Percentiles rank a stretch among this genome's conserved stretches.
phyloP scores from a whole-genome alignment of 345 rosid genomes.

The Draba incana region DNA sequence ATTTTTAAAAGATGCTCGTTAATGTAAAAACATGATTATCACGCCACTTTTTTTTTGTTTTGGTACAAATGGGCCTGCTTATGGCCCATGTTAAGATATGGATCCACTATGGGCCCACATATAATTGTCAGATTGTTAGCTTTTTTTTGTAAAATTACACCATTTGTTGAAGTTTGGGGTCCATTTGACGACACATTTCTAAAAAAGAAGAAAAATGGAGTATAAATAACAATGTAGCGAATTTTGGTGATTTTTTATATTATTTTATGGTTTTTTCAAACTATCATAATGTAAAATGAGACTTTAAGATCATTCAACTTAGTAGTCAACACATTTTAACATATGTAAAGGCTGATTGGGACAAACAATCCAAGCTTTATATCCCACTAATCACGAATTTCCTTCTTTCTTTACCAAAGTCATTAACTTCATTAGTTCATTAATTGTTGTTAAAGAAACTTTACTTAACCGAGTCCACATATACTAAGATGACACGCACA shows the following conservation, averaged over 20 bases:
- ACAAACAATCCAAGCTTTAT: conserved; percentile 2
- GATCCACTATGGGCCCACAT: conserved; percentile 13
- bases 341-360: conserved; percentile 6
- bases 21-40: conserved; percentile 5
- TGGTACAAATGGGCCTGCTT: conserved; percentile 19
- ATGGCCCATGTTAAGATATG: conserved; percentile 10
- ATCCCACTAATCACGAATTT: conserved; percentile 28
- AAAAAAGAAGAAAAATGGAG: neutral
- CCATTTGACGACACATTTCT: conserved; percentile 2
- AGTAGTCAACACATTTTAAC: neutral
- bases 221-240: no score
- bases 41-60: conserved; percentile 2
- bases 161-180: conserved; percentile 6
- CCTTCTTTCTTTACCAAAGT: conserved; percentile 17
- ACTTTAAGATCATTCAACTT: neutral
- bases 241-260: neutral
- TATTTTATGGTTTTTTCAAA: neutral
- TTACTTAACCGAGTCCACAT: neutral
- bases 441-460: neutral
- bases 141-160: neutral
- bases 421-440: conserved; percentile 3
- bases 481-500: conserved; percentile 13
- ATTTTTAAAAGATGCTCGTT: conserved; percentile 23
- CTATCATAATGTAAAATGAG: neutral
- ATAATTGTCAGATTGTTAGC: neutral